These are phyloP conservation scores for Oryza nivara DNA, from an alignment of 176 grass and related monocot genomes.

Conservation along the genomic window DNA sequence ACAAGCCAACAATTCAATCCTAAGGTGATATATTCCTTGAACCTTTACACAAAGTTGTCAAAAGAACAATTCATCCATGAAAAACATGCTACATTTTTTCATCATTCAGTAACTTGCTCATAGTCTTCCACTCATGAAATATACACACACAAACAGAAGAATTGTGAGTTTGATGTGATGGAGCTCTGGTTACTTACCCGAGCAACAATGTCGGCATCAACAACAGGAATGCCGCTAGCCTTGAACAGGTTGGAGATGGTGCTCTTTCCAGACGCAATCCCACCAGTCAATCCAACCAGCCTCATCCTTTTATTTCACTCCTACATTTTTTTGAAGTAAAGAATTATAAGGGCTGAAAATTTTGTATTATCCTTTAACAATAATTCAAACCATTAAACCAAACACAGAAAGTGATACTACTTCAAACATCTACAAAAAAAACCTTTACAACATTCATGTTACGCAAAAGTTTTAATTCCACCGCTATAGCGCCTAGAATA, in stretches of 20 bases:
- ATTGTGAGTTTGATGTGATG: neutral
- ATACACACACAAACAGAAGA: neutral
- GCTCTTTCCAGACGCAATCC: slow-evolving; percentile 85
- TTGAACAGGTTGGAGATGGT: slow-evolving; percentile 86
- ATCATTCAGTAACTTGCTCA: neutral
- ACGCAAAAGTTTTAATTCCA: too few relatives aligned
- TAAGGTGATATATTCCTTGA: neutral
- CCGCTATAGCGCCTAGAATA: too few relatives aligned
- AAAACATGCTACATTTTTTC: neutral
- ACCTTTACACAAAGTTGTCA: neutral
- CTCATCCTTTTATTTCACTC: slow-evolving; percentile 54
- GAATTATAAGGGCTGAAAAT: neutral
- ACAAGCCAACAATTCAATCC: neutral
- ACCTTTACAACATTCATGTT: too few relatives aligned
- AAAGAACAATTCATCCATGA: neutral
- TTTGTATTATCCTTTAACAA: neutral
- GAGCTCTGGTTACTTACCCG: slow-evolving; percentile 48
- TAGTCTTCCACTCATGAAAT: neutral
- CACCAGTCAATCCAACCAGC: slow-evolving; percentile 76
- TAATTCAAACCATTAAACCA: too few relatives aligned
- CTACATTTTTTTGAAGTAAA: neutral
- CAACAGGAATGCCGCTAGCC: slow-evolving; percentile 62
- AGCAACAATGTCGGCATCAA: slow-evolving; percentile 78
- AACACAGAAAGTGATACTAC: too few relatives aligned
- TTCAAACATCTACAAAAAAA: too few relatives aligned